Base-by-base conservation (phyloP, 805 yeast species). In the Priceomyces melissophilus region DNA sequence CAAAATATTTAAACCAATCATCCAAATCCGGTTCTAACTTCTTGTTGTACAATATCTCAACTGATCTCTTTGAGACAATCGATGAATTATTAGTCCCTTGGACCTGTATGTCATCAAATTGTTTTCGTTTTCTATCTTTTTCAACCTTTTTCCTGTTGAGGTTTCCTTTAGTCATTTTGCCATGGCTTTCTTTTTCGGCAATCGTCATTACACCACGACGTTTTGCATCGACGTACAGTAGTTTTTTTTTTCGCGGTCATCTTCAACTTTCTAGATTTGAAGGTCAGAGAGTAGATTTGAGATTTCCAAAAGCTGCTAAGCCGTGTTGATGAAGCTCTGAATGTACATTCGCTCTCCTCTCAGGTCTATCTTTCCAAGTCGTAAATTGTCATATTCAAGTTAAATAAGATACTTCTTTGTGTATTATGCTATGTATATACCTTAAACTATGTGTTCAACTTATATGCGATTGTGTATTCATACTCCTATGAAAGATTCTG, bases 11-110 rank as follows among this genome's bases (percentile, higher is more conserved):
- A 54, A 87, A 84, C 67, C 82, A 85, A 40, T 67, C 67, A 10
- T 59, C 57, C 14, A 54, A 25, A 9, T 72, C 54, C 16, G 71
- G 57, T 49, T 65, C 52, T 30, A 63, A 55, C 37, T 54, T 50
- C 0, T 57, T 42, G 10, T 65, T 54, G 48, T 82, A 86, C 9
- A 84, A 61, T 48, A 72, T 64, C 51, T 87, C 95, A 2, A 84
- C 95, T 1, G 93, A 84, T 46, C 93, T 62, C 52, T 86, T 86
- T 2, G 93, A 84, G 1, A 84, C 89, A 37, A 87, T 86, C 0
- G 95, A 86, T 6, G 88, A 84, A 50, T 82, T 84, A 54, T 87
- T 86, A 2, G 95, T 86, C 3, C 87, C 89, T 60, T 86, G 95
- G n/a, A 86, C 81, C 23, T 83, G 82, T 26, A 79, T 60, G 57